Evolutionary conservation across 2,329 filamentous ascomycete genomes (phyloP).

Genomic region (Venturia effusa): DNA sequence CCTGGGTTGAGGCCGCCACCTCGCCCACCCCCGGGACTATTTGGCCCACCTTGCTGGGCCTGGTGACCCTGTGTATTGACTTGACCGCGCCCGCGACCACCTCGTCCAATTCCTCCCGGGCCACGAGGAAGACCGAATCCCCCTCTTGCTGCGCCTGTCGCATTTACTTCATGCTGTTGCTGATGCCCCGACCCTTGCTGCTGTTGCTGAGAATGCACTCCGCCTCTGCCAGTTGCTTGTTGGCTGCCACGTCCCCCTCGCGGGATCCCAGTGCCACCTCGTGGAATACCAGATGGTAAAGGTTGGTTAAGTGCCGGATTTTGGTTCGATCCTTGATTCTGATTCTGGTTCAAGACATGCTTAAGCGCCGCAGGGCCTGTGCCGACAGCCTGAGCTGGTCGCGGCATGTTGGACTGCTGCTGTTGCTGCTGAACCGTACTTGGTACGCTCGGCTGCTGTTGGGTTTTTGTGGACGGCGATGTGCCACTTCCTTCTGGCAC

Average conservation of each 20-base stretch:
- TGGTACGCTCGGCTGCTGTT: not conserved
- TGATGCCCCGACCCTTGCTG: conserved; percentile 6
- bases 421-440: not conserved
- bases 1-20: conserved; percentile 8
- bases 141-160: not conserved
- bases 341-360: not conserved
- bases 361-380: conserved; percentile 11
- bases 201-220: not conserved
- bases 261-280: not conserved
- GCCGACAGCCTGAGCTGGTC: not conserved
- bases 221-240: not conserved
- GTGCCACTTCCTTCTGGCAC: not conserved
- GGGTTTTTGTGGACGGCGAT: not conserved
- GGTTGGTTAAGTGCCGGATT: not conserved
- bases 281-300: not conserved
- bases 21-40: conserved; percentile 7
- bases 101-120: not conserved
- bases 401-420: not conserved
- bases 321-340: not conserved
- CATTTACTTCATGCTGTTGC: not conserved
- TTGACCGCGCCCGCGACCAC: conserved; percentile 7
- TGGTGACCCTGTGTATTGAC: not conserved
- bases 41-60: conserved; percentile 5
- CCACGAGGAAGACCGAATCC: conserved; percentile 10
- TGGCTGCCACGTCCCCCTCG: not conserved